Base-by-base conservation (phyloP, 352 stramenopile genomes). In the Pythium graminicola region DNA sequence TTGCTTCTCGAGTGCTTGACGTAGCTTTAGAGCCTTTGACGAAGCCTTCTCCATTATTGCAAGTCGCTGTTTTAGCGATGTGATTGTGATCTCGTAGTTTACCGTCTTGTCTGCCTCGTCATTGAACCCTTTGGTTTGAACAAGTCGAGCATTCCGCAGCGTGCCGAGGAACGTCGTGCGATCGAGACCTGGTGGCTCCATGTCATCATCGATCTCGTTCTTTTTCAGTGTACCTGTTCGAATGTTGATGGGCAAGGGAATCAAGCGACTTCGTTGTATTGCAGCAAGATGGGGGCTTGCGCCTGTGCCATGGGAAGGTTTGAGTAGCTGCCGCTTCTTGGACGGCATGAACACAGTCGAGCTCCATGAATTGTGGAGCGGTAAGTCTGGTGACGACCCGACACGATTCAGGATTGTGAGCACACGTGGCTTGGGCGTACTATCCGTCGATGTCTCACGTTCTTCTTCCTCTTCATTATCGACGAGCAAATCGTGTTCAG, bases 381-480 rank as follows among this genome's bases (percentile, higher is more conserved):
- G 79, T 0, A 89, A 55, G 23, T 85, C 72, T 4, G 79, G 79
- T 2, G 76, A 72, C 1, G 76, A 87, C 8, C 76, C 79, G 22
- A 71, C 70, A 13, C 79, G 74, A 46, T 74, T 89, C 10, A 89
- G 56, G 6, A 83, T 70, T 1, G 72, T 62, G 2, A 67, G 53
- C 6, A 55, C 42, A 19, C 47, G 45, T 1, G 32, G 50, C 29
- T 57, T 28, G 24, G 33, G 51, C 32, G 39, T 23, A n/a, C 6
- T 31, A 6, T 41, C 16, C 6, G 16, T 32, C 0, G 11, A 16
- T 3, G 26, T 22, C 6, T 8, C 42, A 17, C 7, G 29, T 35
- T 35, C 7, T 13, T 48, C 46, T 24, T 54, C 48, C 9, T 39
- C 27, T 2, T 63, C 48, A n/a, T 17, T 38, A 35, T 64, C 49